Base-by-base conservation (phyloP, 2,329 filamentous ascomycete genomes). In the Blastomyces emzantsi region DNA sequence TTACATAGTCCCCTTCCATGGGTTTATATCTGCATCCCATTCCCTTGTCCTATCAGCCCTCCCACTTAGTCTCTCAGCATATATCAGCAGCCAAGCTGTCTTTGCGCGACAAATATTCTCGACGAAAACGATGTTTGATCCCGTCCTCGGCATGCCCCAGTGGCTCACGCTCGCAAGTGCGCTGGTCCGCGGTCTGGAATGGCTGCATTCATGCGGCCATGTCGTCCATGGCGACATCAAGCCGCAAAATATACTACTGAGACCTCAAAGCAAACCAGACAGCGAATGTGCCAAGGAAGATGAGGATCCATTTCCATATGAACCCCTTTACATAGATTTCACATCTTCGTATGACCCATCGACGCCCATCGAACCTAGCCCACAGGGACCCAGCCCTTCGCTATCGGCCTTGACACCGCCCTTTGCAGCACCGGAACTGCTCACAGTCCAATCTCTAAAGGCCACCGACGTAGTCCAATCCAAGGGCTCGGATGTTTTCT, bases 221-320 rank as follows among this genome's bases (percentile, higher is more conserved):
- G 71, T 81, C 3, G 73, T 81, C 2, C 80, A 82, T 66, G 79
- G 78, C 1, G 79, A 81, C 69, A 76, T 81, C 68, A 81, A 81
- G 65, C 78, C 77, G 5, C 74, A 76, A 56, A 81, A 80, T 51
- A 70, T 80, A 36, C 71, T 80, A 0, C 70, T 81, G 30, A 71
- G 70, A 3, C 67, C 69, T 28, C 65, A 69, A 5, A 9, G 49
- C 5, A 28, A 49, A 22, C 6, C 19, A 4, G 19, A 17, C 25
- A 56, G 65, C 8, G 39, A 63, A 45, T 61, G 65, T 2, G 52
- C 61, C 36, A 33, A 56, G 7, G 65, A 66, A 4, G 64, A 65
- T 2, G 65, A 66, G 3, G 64, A 65, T 3, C 62, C 58, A 13
- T 76, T 79, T 45, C 70, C 72, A 0, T 79, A 72, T 61, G 72